Conservation (phyloP, 2,329 filamentous ascomycete genomes). For the Aspergillus fructus region DNA sequence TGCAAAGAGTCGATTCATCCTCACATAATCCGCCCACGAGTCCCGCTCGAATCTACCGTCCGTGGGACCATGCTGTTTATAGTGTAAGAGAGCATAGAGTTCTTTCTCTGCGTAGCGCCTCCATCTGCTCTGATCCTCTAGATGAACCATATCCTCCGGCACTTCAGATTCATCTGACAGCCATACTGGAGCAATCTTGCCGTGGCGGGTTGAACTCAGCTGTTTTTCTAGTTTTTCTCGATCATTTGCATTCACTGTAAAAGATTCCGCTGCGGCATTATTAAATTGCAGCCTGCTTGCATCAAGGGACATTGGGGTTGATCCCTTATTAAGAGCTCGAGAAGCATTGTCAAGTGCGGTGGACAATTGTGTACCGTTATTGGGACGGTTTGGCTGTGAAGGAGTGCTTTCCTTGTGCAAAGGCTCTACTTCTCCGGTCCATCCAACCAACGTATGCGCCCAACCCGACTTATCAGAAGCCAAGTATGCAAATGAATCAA, state of each 20-base stretch:
- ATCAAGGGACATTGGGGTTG: slow-evolving; percentile 76
- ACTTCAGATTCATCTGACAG: slow-evolving; percentile 73
- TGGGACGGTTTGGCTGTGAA: slow-evolving; percentile 31
- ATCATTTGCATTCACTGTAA: slow-evolving; percentile 70
- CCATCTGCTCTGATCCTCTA: slow-evolving; percentile 85
- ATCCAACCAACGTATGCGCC: slow-evolving; percentile 90
- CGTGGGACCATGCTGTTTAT: slow-evolving; percentile 88
- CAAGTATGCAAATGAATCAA: slow-evolving; percentile 85
- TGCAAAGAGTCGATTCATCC: slow-evolving; percentile 89
- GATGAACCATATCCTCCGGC: slow-evolving; percentile 64
- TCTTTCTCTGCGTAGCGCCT: slow-evolving; percentile 87
- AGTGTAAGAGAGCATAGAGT: slow-evolving; percentile 90
- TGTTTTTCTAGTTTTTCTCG: slow-evolving; percentile 71
- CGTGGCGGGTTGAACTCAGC: slow-evolving; percentile 69
- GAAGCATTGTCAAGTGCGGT: slow-evolving; percentile 33
- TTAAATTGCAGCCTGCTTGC: slow-evolving; percentile 54
- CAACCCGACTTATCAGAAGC: slow-evolving; percentile 80
- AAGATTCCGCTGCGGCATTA: slow-evolving; percentile 64
- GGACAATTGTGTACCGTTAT: slow-evolving; percentile 23
- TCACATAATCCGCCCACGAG: slow-evolving; percentile 89
- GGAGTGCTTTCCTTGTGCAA: slow-evolving; percentile 26
- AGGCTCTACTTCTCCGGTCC: slow-evolving; percentile 84
- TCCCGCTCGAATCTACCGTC: slow-evolving; percentile 78
- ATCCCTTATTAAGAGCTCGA: slow-evolving; percentile 66
- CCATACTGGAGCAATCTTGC: slow-evolving; percentile 86